A percentile compares a stretch with the other conserved stretches of the same genome.
Conservation (phyloP, 1,139 yeast genomes). For the Nematodospora anomalae region DNA sequence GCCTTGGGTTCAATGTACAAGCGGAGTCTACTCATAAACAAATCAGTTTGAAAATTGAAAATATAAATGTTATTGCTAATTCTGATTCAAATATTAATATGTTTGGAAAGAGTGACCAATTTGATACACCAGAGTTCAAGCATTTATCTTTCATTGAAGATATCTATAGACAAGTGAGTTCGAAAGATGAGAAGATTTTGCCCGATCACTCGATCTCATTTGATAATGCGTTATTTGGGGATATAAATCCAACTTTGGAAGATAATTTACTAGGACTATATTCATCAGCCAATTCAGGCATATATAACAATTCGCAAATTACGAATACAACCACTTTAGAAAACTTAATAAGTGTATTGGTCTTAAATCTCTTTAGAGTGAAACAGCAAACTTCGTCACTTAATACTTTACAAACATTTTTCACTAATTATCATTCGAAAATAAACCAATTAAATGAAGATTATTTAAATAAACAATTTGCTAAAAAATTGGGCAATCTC, state of each 20-base stretch:
- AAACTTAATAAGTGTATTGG: conserved; percentile 29
- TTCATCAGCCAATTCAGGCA: conserved; percentile 57
- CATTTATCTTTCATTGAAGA: conserved; percentile 48
- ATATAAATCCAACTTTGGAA: conserved; percentile 61
- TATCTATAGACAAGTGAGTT: conserved; percentile 22
- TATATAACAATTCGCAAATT: conserved; percentile 61
- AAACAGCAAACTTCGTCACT: conserved; percentile 41
- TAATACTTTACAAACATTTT: conserved; percentile 30
- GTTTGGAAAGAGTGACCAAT: conserved; percentile 9
- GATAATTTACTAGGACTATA: conserved; percentile 59
- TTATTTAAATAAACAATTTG: conserved; percentile 27
- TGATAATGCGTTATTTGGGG: conserved; percentile 81
- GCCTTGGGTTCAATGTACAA: conserved; percentile 90
- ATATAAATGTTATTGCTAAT: conserved; percentile 59
- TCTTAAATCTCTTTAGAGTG: conserved; percentile 30
- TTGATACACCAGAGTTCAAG: conserved; percentile 33
- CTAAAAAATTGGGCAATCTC: conserved; percentile 20
- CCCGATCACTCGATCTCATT: conserved; percentile 22
- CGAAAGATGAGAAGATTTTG: conserved; percentile 6
- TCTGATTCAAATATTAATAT: conserved; percentile 15
- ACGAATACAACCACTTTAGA: conserved; percentile 56
- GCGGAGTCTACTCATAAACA: conserved; percentile 80
- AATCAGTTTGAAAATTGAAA: conserved; percentile 77
- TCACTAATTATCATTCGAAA: conserved; percentile 28
- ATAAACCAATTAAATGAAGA: conserved; percentile 31